phyloP scores from a whole-genome alignment of 805 yeast genomes.

The Candida broadrunensis region DNA sequence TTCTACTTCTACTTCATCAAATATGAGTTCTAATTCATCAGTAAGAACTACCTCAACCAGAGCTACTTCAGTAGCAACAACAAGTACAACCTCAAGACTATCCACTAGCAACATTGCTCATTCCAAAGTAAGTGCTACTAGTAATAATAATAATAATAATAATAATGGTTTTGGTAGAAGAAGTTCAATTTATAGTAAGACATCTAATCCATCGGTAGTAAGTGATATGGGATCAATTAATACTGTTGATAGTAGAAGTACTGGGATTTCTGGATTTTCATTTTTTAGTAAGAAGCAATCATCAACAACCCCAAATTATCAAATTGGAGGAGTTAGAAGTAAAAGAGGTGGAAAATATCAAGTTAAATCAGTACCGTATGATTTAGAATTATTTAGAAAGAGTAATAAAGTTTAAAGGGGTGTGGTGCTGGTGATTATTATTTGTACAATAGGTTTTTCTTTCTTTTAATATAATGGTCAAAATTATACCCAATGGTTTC shows the following conservation, averaged over 20 bases:
- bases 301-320: background rate
- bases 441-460: too few species aligned
- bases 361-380: slow-evolving; percentile 21
- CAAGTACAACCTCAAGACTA: too few species aligned
- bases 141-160: too few species aligned
- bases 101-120: background rate
- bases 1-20: background rate
- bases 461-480: too few species aligned
- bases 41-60: background rate
- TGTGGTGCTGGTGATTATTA: too few species aligned
- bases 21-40: background rate
- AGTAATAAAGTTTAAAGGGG: background rate
- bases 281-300: slow-evolving; percentile 12
- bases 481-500: background rate
- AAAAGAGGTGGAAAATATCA: slow-evolving; percentile 22
- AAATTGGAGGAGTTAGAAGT: background rate
- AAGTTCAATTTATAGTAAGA: background rate
- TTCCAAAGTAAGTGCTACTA: too few species aligned
- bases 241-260: slow-evolving; percentile 12
- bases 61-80: background rate
- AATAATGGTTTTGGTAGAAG: background rate
- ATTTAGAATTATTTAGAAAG: background rate
- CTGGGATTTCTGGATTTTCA: slow-evolving; percentile 23
- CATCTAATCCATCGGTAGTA: background rate
- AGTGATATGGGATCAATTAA: slow-evolving; percentile 16